A percentile compares a stretch with the other conserved stretches of the same genome.
phyloP scores from a whole-genome alignment of 2,329 filamentous ascomycete genomes.

The Phialophora expanda region DNA sequence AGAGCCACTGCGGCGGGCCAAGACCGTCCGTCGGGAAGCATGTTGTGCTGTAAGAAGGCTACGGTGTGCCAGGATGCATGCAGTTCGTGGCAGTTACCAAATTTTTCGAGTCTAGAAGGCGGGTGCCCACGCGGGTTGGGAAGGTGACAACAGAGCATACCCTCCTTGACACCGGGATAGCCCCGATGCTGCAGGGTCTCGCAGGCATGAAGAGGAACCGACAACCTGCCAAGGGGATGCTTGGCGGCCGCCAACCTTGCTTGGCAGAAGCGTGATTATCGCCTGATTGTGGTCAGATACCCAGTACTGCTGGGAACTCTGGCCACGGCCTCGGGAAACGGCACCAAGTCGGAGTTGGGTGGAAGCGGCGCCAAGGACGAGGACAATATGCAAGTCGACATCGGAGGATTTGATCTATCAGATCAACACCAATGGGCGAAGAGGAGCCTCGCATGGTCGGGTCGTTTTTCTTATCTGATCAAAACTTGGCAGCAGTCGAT shows the following conservation, averaged over 20 bases:
- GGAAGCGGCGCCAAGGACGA: neutral
- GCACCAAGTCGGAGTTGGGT: neutral
- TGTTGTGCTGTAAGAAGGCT: neutral
- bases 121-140: neutral
- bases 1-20: neutral
- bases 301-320: neutral
- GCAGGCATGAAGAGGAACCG: constrained; percentile 1
- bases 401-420: constrained; percentile 21
- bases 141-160: neutral
- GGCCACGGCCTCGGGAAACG: neutral
- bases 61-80: neutral
- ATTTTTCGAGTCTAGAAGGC: neutral
- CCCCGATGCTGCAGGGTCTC: constrained; percentile 4
- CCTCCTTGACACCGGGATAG: neutral
- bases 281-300: neutral
- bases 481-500: constrained; percentile 12
- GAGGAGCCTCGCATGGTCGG: neutral
- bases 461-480: constrained; percentile 23
- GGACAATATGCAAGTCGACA: constrained; percentile 2
- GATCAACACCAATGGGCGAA: constrained; percentile 20
- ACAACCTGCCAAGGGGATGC: constrained; percentile 1
- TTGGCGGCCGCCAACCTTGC: constrained; percentile 8
- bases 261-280: constrained; percentile 3
- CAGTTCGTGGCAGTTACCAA: neutral
- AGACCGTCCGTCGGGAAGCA: neutral